These are phyloP conservation scores for Salvia sclarea DNA, from an alignment of 305 asterid genomes.

Conservation along the genomic window DNA sequence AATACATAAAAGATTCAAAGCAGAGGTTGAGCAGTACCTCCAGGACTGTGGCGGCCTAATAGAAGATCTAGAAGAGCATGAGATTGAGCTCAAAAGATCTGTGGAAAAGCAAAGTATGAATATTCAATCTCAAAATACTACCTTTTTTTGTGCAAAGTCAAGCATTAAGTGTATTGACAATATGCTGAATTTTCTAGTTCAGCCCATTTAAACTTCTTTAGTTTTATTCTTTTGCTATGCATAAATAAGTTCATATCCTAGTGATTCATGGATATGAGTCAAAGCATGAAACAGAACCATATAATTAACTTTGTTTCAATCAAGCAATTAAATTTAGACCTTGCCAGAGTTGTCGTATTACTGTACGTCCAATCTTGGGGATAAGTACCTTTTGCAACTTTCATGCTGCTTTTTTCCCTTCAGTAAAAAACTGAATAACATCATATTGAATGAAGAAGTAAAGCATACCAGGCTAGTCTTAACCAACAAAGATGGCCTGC, in stretches of 20 bases:
- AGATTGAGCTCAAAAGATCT: slow-evolving; percentile 61
- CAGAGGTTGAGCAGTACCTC: slow-evolving; percentile 67
- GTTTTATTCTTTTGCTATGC: slow-evolving; percentile 4
- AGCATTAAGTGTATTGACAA: slow-evolving; percentile 11
- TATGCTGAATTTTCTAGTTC: slow-evolving; percentile 6
- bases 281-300: slow-evolving; percentile 21
- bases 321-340: slow-evolving; percentile 9
- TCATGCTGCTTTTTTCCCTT: neutral
- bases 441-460: too few relatives aligned
- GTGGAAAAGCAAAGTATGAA: slow-evolving; percentile 75
- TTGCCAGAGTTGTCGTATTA: slow-evolving; percentile 17
- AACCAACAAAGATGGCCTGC: too few relatives aligned
- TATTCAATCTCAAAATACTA: slow-evolving; percentile 22
- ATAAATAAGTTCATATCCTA: slow-evolving; percentile 1
- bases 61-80: slow-evolving; percentile 78
- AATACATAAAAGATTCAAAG: slow-evolving; percentile 67
- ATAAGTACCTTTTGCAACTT: slow-evolving; percentile 9
- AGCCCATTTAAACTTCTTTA: neutral
- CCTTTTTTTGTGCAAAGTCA: slow-evolving; percentile 23
- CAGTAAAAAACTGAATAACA: neutral
- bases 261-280: slow-evolving; percentile 12
- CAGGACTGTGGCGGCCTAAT: slow-evolving; percentile 54
- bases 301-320: slow-evolving; percentile 17
- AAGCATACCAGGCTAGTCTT: slow-evolving; percentile 13
- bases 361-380: neutral